Conservation (phyloP, 441 rosid genomes). For the Gossypium gossypioides region DNA sequence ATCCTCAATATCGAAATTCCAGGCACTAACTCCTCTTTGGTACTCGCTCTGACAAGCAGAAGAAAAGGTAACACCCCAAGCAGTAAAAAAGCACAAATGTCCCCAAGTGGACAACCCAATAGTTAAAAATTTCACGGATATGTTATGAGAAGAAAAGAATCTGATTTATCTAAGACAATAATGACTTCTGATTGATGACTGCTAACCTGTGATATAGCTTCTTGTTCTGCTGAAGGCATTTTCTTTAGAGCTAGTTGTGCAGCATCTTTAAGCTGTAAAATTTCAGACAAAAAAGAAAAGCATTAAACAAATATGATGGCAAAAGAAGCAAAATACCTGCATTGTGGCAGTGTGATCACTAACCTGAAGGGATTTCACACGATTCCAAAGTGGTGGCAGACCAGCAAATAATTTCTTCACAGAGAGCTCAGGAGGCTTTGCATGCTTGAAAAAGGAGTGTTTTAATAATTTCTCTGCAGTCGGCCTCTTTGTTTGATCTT, state of each 20-base stretch:
- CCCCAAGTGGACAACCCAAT: neutral
- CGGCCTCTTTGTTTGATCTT: constrained; percentile 97
- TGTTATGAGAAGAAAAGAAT: neutral
- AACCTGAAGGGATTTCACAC: constrained; percentile 94
- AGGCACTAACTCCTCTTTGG: constrained; percentile 96
- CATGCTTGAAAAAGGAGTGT: constrained; percentile 83
- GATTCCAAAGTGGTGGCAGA: constrained; percentile 79
- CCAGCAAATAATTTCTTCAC: constrained; percentile 69
- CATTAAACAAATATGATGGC: constrained; percentile 12
- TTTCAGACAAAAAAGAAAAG: constrained; percentile 12
- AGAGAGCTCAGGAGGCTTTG: constrained; percentile 76
- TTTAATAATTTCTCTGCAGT: constrained; percentile 88
- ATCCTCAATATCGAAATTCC: constrained; percentile 94
- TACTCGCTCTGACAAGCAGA: constrained; percentile 67
- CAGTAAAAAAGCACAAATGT: neutral
- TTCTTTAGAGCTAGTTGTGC: constrained; percentile 76
- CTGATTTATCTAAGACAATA: neutral
- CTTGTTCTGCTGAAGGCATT: constrained; percentile 90
- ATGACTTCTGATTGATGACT: neutral
- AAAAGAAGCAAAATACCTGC: constrained; percentile 12
- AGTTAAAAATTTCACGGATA: neutral
- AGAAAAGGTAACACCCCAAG: constrained; percentile 7
- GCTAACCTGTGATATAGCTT: constrained; percentile 82
- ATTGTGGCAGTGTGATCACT: constrained; percentile 13
- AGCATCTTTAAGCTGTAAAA: constrained; percentile 82